These are phyloP conservation scores for Orbilia brochopaga DNA, from an alignment of 2,329 filamentous ascomycete species.

Conservation along the genomic window DNA sequence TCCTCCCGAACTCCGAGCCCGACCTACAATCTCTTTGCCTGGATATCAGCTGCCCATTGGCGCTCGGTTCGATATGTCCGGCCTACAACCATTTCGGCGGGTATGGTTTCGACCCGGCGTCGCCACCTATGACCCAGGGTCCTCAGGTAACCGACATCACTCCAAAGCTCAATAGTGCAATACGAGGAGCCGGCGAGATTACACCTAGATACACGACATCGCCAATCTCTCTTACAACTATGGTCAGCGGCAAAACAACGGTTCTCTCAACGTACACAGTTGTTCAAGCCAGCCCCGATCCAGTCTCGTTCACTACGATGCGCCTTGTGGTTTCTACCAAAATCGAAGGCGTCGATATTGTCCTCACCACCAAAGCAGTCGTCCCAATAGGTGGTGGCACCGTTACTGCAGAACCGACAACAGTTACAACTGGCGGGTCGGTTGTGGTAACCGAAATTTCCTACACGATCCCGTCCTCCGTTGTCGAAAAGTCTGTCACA, in stretches of 20 bases:
- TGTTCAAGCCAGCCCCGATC: neutral
- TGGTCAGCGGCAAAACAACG: conserved; percentile 16
- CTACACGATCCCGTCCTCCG: conserved; percentile 30
- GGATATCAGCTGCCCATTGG: conserved; percentile 62
- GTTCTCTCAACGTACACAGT: conserved; percentile 18
- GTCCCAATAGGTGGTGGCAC: conserved; percentile 38
- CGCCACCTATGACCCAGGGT: conserved; percentile 14
- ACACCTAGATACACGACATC: conserved; percentile 19
- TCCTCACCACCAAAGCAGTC: conserved; percentile 17
- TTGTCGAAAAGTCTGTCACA: conserved; percentile 14
- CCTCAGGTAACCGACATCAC: conserved; percentile 26
- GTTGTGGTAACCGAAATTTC: conserved; percentile 8
- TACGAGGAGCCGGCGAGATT: conserved; percentile 6
- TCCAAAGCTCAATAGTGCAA: conserved; percentile 17
- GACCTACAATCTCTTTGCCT: conserved; percentile 67
- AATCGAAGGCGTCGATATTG: conserved; percentile 20
- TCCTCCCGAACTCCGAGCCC: conserved; percentile 60
- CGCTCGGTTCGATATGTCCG: conserved; percentile 61
- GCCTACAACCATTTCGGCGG: conserved; percentile 58
- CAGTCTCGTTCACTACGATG: conserved; percentile 27
- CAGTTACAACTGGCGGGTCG: conserved; percentile 14
- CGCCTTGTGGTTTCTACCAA: conserved; percentile 13
- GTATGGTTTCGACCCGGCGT: conserved; percentile 15
- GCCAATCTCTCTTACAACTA: conserved; percentile 19
- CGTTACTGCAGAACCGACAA: conserved; percentile 1